Evolutionary conservation across 129 eudicot species (phyloP).

Genomic region (Lactuca sativa): DNA sequence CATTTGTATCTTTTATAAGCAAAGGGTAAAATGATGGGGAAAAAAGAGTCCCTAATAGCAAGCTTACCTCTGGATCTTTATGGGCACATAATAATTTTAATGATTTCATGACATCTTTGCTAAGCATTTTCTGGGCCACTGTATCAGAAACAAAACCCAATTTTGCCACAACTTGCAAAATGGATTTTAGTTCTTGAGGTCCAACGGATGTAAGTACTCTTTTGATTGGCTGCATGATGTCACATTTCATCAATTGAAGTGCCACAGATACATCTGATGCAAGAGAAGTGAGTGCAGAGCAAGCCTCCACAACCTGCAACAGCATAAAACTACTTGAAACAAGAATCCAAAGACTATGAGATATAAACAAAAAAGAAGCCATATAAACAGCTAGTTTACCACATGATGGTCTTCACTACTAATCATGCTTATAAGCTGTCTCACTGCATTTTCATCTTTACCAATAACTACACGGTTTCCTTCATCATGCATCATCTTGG

Average conservation of each 20-base stretch:
- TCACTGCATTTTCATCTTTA: constrained; percentile 96
- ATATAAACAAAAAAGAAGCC: constrained; percentile 9
- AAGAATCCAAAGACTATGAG: not conserved
- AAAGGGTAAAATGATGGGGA: not conserved
- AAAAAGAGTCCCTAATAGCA: not conserved
- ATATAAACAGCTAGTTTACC: constrained; percentile 47
- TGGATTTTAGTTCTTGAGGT: constrained; percentile 81
- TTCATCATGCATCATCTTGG: constrained; percentile 94
- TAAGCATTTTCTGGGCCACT: constrained; percentile 83
- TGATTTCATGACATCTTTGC: constrained; percentile 82
- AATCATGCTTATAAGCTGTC: constrained; percentile 98
- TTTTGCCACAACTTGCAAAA: constrained; percentile 77
- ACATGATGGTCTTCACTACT: constrained; percentile 98
- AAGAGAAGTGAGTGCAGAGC: constrained; percentile 93
- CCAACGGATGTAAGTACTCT: constrained; percentile 72
- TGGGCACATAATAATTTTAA: constrained; percentile 83
- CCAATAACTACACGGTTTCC: constrained; percentile 90
- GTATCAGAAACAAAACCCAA: constrained; percentile 78
- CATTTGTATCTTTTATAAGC: not conserved
- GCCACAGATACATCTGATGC: constrained; percentile 93
- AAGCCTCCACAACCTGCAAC: constrained; percentile 92
- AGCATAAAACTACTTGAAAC: constrained; percentile 12
- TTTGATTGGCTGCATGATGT: constrained; percentile 92
- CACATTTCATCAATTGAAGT: constrained; percentile 85
- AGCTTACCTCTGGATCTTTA: constrained; percentile 76